Evolutionary conservation across 2,329 filamentous ascomycete species (phyloP), one percentile per base, ranked within the genome.

Genomic region (Trichoderma gracile): DNA sequence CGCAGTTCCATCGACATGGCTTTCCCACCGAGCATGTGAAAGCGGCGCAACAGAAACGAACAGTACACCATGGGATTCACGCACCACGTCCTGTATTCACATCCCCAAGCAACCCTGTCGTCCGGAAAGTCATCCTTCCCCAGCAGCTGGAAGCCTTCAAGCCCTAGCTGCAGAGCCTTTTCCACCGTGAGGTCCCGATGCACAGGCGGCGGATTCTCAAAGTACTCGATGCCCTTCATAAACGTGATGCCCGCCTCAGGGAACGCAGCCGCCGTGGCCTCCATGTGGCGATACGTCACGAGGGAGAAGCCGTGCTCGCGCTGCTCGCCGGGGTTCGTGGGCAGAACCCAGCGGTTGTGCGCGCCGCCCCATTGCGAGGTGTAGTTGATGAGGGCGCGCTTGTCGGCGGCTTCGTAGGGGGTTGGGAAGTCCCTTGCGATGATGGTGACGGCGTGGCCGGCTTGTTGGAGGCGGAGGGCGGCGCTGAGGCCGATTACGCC

Each of bases 1-100:
- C 47, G 46, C n/a, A 67, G 49, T 5, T 63, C 49, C 57, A 38
- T 46, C 9, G 23, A 12, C 3, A 52, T n/a, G 0, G 52, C 75
- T 72, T 15, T 74, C 66, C 46, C 78, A 67, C 69, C 70, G 15
- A 64, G 42, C 15, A 68, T 27, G 10, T 61, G 58, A n/a, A 71
- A 66, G 6, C 64, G 66, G n/a, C 80, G 73, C 42, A 82, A 70
- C 52, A 83, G 68, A 63, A 80, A 82, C 4, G 73, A 71, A 69
- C 79, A 81, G 71, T 83, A 83, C 7, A 83, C 76, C 79, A 82
- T 82, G 4, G 81, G 80, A 62, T 82, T 82, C 33, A 82, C 74
- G 69, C 79, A 83, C 79, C 80, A 83, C 0, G 81, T 81, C 47
- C 77, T 73, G 67, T 82, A 83, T 67, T 78, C 75, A 61, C 77